A percentile compares a stretch with the other conserved stretches of the same genome.
Conservation (phyloP, 129 eudicot species). For the Arctium lappa region DNA sequence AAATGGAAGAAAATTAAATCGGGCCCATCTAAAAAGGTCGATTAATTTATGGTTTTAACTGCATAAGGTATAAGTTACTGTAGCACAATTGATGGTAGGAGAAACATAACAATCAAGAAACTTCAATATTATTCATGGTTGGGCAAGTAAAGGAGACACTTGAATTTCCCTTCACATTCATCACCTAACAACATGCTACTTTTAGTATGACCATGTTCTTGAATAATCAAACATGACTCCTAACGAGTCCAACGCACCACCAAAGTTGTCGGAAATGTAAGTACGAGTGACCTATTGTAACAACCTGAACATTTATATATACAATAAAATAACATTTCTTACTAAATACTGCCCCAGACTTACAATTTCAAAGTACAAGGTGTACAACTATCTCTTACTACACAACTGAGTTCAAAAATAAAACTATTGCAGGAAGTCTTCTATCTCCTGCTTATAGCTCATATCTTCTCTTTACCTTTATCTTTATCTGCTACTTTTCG, state of each 20-base stretch:
- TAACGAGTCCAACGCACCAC: neutral
- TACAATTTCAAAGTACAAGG: too few relatives aligned
- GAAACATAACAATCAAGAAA: slow-evolving; percentile 12
- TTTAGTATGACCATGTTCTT: neutral
- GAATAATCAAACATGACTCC: neutral
- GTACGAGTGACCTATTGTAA: neutral
- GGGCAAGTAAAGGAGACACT: slow-evolving; percentile 7
- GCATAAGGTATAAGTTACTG: neutral
- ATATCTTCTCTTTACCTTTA: too few relatives aligned
- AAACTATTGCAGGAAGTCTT: too few relatives aligned
- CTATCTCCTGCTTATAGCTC: too few relatives aligned
- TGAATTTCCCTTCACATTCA: neutral
- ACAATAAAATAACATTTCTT: too few relatives aligned
- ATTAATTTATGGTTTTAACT: neutral
- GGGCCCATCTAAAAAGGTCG: neutral
- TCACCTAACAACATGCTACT: slow-evolving; percentile 10
- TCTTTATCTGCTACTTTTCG: too few relatives aligned
- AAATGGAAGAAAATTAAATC: neutral
- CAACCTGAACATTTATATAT: too few relatives aligned
- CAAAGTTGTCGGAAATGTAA: neutral
- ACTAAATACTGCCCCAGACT: too few relatives aligned
- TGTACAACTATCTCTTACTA: too few relatives aligned
- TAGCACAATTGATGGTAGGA: neutral
- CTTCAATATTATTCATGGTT: neutral
- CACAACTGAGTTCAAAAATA: too few relatives aligned